phyloP scores from a whole-genome alignment of 768 basidiomycete genomes.

The Austroboletus eburneus region DNA sequence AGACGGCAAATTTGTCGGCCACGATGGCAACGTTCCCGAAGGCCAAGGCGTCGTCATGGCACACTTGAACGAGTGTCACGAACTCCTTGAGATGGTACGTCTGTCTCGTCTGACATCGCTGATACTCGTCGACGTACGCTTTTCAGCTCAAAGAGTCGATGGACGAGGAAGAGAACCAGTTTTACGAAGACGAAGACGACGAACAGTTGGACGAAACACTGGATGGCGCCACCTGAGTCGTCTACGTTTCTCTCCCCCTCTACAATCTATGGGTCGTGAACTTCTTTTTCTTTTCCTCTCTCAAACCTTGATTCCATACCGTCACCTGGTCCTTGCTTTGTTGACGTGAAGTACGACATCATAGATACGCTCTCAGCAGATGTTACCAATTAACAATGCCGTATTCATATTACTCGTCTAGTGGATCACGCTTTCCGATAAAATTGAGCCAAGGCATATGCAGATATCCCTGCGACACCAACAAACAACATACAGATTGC shows the following conservation, averaged over 20 bases:
- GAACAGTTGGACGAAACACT: slow-evolving; percentile 21
- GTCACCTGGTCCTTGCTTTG: too few relatives aligned
- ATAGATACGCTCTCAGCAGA: too few relatives aligned
- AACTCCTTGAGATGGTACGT: slow-evolving; percentile 85
- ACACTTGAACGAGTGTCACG: slow-evolving; percentile 94
- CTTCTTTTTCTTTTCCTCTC: too few relatives aligned
- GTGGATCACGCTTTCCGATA: too few relatives aligned
- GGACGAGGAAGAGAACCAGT: slow-evolving; percentile 62
- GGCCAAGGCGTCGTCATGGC: slow-evolving; percentile 97
- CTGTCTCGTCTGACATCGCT: neutral
- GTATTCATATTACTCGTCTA: too few relatives aligned
- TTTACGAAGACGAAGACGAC: slow-evolving; percentile 49
- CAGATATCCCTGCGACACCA: too few relatives aligned
- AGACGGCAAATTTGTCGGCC: slow-evolving; percentile 90
- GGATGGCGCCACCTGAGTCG: slow-evolving; percentile 9
- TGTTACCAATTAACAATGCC: too few relatives aligned
- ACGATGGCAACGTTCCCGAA: slow-evolving; percentile 87
- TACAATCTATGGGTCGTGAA: too few relatives aligned
- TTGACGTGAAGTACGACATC: too few relatives aligned
- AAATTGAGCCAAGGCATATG: too few relatives aligned
- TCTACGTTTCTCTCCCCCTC: neutral
- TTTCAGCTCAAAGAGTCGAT: slow-evolving; percentile 71
- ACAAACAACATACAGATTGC: too few relatives aligned
- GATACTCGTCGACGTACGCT: neutral
- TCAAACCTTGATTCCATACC: too few relatives aligned